Evolutionary conservation across 352 stramenopile species (phyloP).

Genomic region (Globisporangium okanoganense): DNA sequence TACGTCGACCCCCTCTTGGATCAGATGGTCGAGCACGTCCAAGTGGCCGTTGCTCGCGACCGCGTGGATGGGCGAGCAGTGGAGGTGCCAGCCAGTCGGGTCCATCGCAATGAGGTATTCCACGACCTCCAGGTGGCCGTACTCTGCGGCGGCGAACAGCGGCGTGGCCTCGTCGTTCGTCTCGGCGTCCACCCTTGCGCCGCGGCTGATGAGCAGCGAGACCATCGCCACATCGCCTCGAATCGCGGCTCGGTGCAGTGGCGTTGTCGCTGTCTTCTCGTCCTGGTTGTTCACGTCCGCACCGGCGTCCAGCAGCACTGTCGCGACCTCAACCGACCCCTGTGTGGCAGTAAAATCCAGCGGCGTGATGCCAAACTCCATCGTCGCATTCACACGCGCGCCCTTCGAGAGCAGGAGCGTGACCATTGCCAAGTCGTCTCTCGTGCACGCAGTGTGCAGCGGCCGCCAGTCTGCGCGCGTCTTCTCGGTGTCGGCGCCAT

Average conservation of each 20-base stretch:
- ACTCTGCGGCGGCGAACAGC: slow-evolving; percentile 15
- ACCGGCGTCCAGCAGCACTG: slow-evolving; percentile 14
- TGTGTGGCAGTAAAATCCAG: slow-evolving; percentile 12
- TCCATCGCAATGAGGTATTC: slow-evolving; percentile 12
- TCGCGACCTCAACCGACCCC: slow-evolving; percentile 11
- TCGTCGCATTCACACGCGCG: slow-evolving; percentile 10
- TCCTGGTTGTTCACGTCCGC: slow-evolving; percentile 16
- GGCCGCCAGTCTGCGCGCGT: slow-evolving; percentile 13
- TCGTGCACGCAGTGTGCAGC: slow-evolving; percentile 16
- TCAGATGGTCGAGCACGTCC: slow-evolving; percentile 14
- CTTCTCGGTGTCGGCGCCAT: slow-evolving; percentile 9
- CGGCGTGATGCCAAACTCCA: slow-evolving; percentile 18
- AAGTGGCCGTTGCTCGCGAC: slow-evolving; percentile 17
- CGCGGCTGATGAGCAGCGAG: slow-evolving; percentile 9
- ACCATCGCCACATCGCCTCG: slow-evolving; percentile 12
- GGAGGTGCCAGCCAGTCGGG: slow-evolving; percentile 1
- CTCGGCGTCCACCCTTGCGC: slow-evolving; percentile 11
- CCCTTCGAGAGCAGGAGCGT: slow-evolving; percentile 14
- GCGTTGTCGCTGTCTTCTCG: slow-evolving; percentile 17
- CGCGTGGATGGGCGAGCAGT: slow-evolving; percentile 5
- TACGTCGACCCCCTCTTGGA: slow-evolving; percentile 10
- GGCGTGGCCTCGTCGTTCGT: slow-evolving; percentile 12
- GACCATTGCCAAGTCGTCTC: slow-evolving; percentile 16
- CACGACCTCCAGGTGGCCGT: slow-evolving; percentile 14
- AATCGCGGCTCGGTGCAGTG: slow-evolving; percentile 16